A percentile compares a stretch with the other conserved stretches of the same genome.
Evolutionary conservation across 108 stramenopile genomes (phyloP).

Genomic region (Conticribra guillardii): DNA sequence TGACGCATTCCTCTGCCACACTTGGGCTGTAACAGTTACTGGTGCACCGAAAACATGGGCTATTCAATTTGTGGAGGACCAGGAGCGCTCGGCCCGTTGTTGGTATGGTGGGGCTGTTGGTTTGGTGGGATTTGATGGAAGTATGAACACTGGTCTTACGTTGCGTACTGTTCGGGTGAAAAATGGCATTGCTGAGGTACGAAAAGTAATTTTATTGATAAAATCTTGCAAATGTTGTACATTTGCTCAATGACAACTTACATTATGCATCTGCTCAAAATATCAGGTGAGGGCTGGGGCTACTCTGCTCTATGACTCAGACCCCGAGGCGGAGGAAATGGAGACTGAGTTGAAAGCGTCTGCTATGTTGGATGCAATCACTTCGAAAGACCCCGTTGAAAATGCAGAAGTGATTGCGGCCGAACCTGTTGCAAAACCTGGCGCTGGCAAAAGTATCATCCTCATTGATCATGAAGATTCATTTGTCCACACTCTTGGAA

Average conservation of each 20-base stretch:
- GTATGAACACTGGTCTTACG: constrained; percentile 96
- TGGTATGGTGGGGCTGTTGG: constrained; percentile 99
- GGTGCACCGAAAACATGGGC: constrained; percentile 99
- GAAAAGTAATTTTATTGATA: too few species aligned
- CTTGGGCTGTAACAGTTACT: constrained; percentile 99
- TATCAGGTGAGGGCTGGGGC: constrained; percentile 90
- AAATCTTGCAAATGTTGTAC: too few species aligned
- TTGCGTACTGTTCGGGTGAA: constrained; percentile 93
- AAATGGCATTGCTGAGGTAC: constrained; percentile 89
- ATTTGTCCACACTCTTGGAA: constrained; percentile 98
- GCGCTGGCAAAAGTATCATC: constrained; percentile 85
- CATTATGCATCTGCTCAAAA: not conserved
- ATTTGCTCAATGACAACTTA: not conserved
- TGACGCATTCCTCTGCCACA: constrained; percentile 98
- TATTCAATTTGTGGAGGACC: constrained; percentile 96
- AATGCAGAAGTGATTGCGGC: constrained; percentile 21
- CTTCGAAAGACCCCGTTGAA: constrained; percentile 25
- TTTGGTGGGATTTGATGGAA: constrained; percentile 96
- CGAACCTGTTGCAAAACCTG: constrained; percentile 43
- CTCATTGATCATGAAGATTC: constrained; percentile 98
- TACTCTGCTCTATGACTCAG: constrained; percentile 94
- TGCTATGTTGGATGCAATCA: constrained; percentile 95
- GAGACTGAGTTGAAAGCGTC: constrained; percentile 99
- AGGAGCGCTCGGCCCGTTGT: constrained; percentile 90
- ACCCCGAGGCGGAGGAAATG: constrained; percentile 91